phyloP scores from a whole-genome alignment of 257 asterid genomes.

The Vinca minor region DNA sequence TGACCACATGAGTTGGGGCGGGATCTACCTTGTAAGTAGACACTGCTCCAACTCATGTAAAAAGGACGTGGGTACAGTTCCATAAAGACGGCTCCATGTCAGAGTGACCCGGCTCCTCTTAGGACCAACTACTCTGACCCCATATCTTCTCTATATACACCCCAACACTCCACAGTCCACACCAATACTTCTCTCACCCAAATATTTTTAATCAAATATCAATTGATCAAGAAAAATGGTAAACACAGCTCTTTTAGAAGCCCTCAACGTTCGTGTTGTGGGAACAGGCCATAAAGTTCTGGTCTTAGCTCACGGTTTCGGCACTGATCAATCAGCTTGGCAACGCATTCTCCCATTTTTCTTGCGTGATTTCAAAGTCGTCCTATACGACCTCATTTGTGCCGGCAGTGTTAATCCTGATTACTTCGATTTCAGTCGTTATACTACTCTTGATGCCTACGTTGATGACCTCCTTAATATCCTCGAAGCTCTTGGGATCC shows the following conservation, averaged over 20 bases:
- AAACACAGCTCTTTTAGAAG: constrained; percentile 49
- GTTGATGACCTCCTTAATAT: constrained; percentile 76
- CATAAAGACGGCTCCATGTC: no score
- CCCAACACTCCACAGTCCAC: not conserved
- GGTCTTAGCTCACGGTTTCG: constrained; percentile 81
- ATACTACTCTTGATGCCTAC: constrained; percentile 71
- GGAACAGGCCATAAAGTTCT: constrained; percentile 65
- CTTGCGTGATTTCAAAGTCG: constrained; percentile 54
- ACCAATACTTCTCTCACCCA: not conserved
- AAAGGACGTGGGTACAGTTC: no score
- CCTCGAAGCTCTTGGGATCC: constrained; percentile 53
- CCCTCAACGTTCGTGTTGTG: constrained; percentile 64
- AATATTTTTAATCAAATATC: not conserved
- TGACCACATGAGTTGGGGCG: no score
- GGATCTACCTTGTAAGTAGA: no score
- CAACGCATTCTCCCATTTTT: constrained; percentile 69
- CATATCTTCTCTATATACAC: not conserved
- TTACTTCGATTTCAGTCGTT: constrained; percentile 74
- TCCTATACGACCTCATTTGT: constrained; percentile 76
- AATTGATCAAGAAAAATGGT: constrained; percentile 35
- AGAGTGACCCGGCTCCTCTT: no score
- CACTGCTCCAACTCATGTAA: no score
- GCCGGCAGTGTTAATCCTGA: constrained; percentile 98
- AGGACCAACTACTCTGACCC: no score
- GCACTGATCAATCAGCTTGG: constrained; percentile 97